phyloP scores from a whole-genome alignment of 805 yeast genomes.

The Wickerhamiella lipophila region DNA sequence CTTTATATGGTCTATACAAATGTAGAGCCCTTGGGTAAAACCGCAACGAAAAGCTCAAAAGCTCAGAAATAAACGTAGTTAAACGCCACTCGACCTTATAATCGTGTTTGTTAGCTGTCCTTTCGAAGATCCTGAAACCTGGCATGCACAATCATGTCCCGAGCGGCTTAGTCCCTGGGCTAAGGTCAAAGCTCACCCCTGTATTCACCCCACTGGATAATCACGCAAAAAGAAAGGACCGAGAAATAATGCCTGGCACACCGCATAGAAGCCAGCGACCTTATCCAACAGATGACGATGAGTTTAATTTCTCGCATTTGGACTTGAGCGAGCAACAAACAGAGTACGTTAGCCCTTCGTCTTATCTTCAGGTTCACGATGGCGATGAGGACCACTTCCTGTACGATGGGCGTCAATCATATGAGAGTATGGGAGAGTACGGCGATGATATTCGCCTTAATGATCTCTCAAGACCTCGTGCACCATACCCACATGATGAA shows the following conservation, averaged over 20 bases:
- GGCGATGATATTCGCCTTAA: slow-evolving; percentile 8
- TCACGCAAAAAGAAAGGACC: not conserved
- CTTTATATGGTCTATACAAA: not conserved
- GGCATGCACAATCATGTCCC: not conserved
- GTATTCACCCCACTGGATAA: not conserved
- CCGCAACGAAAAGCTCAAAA: too few species aligned
- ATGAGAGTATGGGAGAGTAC: slow-evolving; percentile 1
- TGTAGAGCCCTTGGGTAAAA: too few species aligned
- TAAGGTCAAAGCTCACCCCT: not conserved
- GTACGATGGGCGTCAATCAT: slow-evolving; percentile 4
- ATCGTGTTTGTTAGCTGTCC: too few species aligned
- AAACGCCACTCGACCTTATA: too few species aligned
- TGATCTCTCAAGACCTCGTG: not conserved
- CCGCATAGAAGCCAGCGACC: not conserved
- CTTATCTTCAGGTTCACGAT: slow-evolving; percentile 7
- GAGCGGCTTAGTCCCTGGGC: slow-evolving; percentile 1
- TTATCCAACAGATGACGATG: not conserved
- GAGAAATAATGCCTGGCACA: not conserved
- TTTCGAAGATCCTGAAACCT: not conserved
- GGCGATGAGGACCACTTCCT: slow-evolving; percentile 9
- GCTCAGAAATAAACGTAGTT: too few species aligned
- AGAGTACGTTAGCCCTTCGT: slow-evolving; percentile 8
- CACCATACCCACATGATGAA: not conserved
- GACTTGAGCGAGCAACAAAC: slow-evolving; percentile 2
- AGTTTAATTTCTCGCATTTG: not conserved